A percentile compares a stretch with the other conserved stretches of the same genome.
Conservation (phyloP, 108 stramenopile species). For the Craspedostauros australis region DNA sequence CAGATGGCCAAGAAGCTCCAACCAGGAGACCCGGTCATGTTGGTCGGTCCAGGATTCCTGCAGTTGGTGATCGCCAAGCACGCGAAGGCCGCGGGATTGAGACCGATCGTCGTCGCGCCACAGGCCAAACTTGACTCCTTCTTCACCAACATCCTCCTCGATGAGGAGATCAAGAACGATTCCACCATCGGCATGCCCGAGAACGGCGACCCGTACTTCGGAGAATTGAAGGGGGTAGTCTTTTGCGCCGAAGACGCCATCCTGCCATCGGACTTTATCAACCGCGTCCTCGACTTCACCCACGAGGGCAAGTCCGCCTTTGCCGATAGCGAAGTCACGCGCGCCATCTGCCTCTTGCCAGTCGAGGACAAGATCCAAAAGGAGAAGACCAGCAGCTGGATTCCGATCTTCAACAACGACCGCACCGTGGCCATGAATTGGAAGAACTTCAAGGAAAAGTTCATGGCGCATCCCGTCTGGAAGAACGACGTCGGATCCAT, state of each 20-base stretch:
- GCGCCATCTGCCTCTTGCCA: conserved; percentile 16
- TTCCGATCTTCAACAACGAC: conserved; percentile 39
- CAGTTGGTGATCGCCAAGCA: conserved; percentile 31
- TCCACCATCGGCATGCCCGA: conserved; percentile 32
- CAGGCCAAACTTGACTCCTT: conserved; percentile 21
- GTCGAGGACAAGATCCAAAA: conserved; percentile 23
- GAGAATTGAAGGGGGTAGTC: conserved; percentile 27
- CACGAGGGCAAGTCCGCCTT: conserved; percentile 14
- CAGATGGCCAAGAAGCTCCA: too few species aligned
- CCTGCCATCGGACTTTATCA: conserved; percentile 12
- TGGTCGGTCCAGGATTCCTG: conserved; percentile 30
- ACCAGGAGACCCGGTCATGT: conserved; percentile 24
- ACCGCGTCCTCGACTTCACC: conserved; percentile 22
- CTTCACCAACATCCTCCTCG: conserved; percentile 12
- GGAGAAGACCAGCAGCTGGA: conserved; percentile 30
- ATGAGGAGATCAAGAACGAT: conserved; percentile 9
- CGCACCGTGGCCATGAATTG: conserved; percentile 14
- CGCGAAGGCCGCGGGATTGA: conserved; percentile 14
- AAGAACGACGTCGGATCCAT: conserved; percentile 11
- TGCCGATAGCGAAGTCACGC: conserved; percentile 1
- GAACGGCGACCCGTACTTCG: conserved; percentile 19
- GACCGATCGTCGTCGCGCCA: conserved; percentile 27
- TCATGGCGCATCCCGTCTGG: conserved; percentile 8
- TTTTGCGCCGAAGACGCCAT: conserved; percentile 37
- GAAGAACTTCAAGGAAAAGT: conserved; percentile 11